These are phyloP conservation scores for Xylaria sp. DNA, from an alignment of 2,329 filamentous ascomycete genomes.

Conservation along the genomic window DNA sequence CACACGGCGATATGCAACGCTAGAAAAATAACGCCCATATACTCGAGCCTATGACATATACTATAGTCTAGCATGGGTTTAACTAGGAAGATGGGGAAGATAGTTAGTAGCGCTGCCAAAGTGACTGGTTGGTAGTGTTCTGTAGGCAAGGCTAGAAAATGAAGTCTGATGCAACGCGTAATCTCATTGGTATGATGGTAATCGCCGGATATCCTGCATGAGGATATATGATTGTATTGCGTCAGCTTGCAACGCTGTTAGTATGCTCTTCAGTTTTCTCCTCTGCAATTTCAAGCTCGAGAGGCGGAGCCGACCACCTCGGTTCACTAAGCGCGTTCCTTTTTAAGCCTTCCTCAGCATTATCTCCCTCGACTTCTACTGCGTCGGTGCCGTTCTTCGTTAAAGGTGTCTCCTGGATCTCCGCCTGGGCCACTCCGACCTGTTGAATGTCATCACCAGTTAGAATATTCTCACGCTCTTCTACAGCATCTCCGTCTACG, in stretches of 20 bases:
- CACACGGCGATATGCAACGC: not conserved
- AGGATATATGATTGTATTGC: constrained; percentile 1
- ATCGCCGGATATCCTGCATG: not conserved
- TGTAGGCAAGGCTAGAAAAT: not conserved
- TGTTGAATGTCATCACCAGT: constrained; percentile 20
- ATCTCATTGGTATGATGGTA: not conserved
- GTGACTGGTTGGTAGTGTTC: not conserved
- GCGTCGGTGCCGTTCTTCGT: constrained; percentile 5
- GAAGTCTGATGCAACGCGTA: not conserved
- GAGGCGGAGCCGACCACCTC: constrained; percentile 42
- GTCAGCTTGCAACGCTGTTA: constrained; percentile 2
- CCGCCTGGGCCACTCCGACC: constrained; percentile 1
- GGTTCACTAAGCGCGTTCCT: constrained; percentile 41
- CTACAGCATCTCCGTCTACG: constrained; percentile 8
- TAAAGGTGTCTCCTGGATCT: constrained; percentile 9
- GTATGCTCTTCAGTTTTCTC: constrained; percentile 7
- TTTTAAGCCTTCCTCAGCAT: constrained; percentile 38
- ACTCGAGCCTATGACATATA: not conserved
- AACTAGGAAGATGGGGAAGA: not conserved
- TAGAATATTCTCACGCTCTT: constrained; percentile 3
- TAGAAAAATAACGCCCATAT: not conserved
- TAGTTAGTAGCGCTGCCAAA: not conserved
- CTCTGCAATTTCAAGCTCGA: constrained; percentile 24
- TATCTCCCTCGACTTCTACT: constrained; percentile 39
- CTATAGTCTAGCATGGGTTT: not conserved